phyloP scores from a whole-genome alignment of 306 rosid genomes.

The Cicer bijugum region DNA sequence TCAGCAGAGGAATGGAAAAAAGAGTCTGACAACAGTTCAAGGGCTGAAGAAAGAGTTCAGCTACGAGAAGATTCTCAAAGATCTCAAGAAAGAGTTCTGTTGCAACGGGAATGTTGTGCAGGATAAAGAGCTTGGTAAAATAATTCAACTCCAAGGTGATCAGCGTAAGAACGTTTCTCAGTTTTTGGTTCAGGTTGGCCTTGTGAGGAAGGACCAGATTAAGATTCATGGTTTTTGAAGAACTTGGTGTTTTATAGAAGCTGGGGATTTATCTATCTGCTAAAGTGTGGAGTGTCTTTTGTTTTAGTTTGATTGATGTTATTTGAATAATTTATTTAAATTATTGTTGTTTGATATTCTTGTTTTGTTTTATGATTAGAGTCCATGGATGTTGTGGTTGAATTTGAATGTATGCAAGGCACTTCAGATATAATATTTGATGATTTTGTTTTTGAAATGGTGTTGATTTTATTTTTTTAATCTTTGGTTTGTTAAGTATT shows the following conservation, averaged over 20 bases:
- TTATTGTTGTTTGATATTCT: neutral
- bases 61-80: constrained; percentile 86
- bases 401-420: neutral
- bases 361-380: neutral
- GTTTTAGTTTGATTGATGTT: neutral
- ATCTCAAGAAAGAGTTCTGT: constrained; percentile 80
- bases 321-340: neutral
- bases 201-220: constrained; percentile 75
- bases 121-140: constrained; percentile 83
- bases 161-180: constrained; percentile 87
- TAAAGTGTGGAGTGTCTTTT: neutral
- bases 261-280: neutral
- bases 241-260: neutral
- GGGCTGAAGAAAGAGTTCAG: constrained; percentile 75
- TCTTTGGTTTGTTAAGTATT: neutral
- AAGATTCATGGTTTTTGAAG: constrained; percentile 86
- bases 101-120: constrained; percentile 97
- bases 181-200: constrained; percentile 64
- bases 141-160: constrained; percentile 91
- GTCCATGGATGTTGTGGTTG: constrained; percentile 22
- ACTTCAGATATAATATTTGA: neutral
- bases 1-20: constrained; percentile 88
- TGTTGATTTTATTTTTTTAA: neutral
- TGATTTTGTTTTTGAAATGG: neutral
- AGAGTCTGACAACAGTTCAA: constrained; percentile 87